phyloP scores from a whole-genome alignment of 1,139 yeast genomes.

The Pichiaceae sp. region DNA sequence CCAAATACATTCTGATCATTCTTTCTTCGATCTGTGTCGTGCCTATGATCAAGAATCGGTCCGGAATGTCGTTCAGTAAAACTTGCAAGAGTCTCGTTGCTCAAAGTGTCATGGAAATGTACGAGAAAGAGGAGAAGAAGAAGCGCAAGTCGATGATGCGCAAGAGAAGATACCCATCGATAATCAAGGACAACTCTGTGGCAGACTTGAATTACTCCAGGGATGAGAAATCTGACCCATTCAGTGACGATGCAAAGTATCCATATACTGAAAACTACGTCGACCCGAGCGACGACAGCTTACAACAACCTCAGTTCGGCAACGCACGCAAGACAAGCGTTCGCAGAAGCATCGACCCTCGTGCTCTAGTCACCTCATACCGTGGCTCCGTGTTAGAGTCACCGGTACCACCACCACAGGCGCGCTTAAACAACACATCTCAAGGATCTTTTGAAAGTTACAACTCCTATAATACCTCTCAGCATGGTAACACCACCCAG shows the following conservation, averaged over 20 bases:
- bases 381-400: not conserved
- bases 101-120: conserved; percentile 17
- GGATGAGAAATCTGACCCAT: not conserved
- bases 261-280: conserved; percentile 1
- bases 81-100: conserved; percentile 19
- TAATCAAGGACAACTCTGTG: conserved; percentile 5
- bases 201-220: conserved; percentile 1
- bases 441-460: too few relatives aligned
- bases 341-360: not conserved
- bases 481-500: too few relatives aligned
- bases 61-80: conserved; percentile 9
- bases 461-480: too few relatives aligned
- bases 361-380: not conserved
- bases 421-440: too few relatives aligned
- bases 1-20: conserved; percentile 34
- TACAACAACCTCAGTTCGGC: not conserved
- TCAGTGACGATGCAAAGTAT: conserved; percentile 1
- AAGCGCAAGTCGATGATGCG: conserved; percentile 8
- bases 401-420: too few relatives aligned
- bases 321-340: not conserved
- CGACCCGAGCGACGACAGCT: not conserved
- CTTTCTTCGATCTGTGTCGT: conserved; percentile 17
- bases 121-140: conserved; percentile 15
- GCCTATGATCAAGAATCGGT: conserved; percentile 5
- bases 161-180: conserved; percentile 13